These are phyloP conservation scores for Ajuga chamaepitys DNA, from an alignment of 257 asterid genomes.

Conservation along the genomic window DNA sequence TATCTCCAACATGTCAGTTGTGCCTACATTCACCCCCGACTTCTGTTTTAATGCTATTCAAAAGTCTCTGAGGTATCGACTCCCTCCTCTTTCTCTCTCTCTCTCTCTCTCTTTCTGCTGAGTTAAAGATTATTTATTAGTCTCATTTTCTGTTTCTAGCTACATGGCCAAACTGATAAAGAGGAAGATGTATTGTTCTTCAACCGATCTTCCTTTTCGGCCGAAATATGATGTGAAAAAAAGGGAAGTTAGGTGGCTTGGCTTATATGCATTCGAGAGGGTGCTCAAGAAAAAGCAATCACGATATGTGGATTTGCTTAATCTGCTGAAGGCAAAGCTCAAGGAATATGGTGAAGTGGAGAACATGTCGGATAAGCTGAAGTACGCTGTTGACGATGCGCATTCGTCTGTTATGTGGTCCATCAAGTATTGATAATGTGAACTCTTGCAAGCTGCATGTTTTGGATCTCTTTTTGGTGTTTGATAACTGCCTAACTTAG, in stretches of 20 bases:
- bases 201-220: slow-evolving; percentile 23
- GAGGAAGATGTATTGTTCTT: slow-evolving; percentile 42
- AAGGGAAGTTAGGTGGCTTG: too few species aligned
- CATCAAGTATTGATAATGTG: slow-evolving; percentile 54
- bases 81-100: too few species aligned
- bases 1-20: too few species aligned
- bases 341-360: slow-evolving; percentile 26
- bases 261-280: slow-evolving; percentile 47
- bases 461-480: too few species aligned
- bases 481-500: too few species aligned
- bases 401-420: slow-evolving; percentile 61
- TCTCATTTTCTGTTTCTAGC: too few species aligned
- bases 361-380: slow-evolving; percentile 38
- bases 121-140: too few species aligned
- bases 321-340: slow-evolving; percentile 32
- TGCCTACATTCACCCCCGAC: too few species aligned
- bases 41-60: slow-evolving; percentile 33
- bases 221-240: slow-evolving; percentile 49
- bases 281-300: slow-evolving; percentile 64
- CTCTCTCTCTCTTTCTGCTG: too few species aligned
- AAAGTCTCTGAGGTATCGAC: slow-evolving; percentile 52
- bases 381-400: slow-evolving; percentile 54
- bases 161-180: slow-evolving; percentile 45
- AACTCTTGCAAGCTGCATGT: too few species aligned
- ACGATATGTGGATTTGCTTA: slow-evolving; percentile 36